Conservation (phyloP, 179 eudicot genomes). For the Sideroxylon spinosum region DNA sequence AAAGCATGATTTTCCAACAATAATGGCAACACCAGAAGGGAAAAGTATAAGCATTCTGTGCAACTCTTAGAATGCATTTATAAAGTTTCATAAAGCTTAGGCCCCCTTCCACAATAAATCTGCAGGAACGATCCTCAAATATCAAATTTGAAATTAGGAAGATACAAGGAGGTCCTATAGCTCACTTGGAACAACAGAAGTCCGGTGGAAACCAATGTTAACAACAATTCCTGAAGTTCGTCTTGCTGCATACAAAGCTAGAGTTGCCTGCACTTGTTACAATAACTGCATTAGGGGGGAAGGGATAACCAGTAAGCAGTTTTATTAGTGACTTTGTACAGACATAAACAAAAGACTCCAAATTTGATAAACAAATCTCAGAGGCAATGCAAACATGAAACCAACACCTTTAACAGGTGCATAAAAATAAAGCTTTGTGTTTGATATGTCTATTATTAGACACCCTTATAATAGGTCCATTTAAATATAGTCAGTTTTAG, state of each 20-base stretch:
- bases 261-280: slow-evolving; percentile 56
- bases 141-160: not conserved
- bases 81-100: not conserved
- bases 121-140: not conserved
- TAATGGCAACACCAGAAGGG: not conserved
- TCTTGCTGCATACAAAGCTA: slow-evolving; percentile 84
- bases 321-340: not conserved
- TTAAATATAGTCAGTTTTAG: too few species aligned
- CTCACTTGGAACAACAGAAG: slow-evolving; percentile 88
- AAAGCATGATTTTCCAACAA: not conserved
- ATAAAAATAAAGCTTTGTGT: too few species aligned
- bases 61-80: not conserved
- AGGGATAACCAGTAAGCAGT: slow-evolving; percentile 8
- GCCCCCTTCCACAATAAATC: not conserved
- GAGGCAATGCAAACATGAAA: not conserved
- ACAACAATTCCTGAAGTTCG: slow-evolving; percentile 88
- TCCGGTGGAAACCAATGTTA: slow-evolving; percentile 83
- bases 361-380: not conserved
- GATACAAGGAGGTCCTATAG: slow-evolving; percentile 6
- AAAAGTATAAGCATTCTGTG: not conserved
- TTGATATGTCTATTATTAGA: too few species aligned
- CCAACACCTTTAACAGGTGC: too few species aligned
- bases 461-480: too few species aligned
- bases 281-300: slow-evolving; percentile 14
- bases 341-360: not conserved